Conservation (phyloP, 805 yeast species). For the Saturnispora besseyi region DNA sequence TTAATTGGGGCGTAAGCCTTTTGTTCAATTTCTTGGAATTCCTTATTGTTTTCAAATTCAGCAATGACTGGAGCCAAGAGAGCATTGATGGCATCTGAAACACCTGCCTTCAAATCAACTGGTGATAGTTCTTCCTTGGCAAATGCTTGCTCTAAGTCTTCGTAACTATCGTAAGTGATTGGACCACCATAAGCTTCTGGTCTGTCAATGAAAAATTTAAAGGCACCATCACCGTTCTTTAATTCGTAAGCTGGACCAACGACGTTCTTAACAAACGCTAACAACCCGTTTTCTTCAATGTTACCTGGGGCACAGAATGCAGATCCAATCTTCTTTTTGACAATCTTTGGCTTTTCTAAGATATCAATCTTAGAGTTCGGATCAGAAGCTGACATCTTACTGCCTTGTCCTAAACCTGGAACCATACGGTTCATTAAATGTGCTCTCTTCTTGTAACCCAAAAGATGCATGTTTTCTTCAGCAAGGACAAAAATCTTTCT, state of each 20-base stretch:
- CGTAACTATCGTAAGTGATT: conserved; percentile 59
- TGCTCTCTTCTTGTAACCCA: conserved; percentile 96
- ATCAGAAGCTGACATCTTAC: conserved; percentile 98
- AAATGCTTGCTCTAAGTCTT: conserved; percentile 62
- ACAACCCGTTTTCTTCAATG: conserved; percentile 82
- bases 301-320: conserved; percentile 96
- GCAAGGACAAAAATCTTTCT: conserved; percentile 95
- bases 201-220: conserved; percentile 69
- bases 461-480: conserved; percentile 77
- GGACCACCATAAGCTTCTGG: conserved; percentile 98
- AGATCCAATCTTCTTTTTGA: conserved; percentile 81
- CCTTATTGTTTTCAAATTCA: conserved; percentile 50
- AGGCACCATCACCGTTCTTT: conserved; percentile 47
- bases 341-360: conserved; percentile 78
- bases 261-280: conserved; percentile 79
- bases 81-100: conserved; percentile 71
- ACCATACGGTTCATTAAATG: conserved; percentile 99
- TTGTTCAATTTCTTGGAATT: conserved; percentile 63
- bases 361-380: conserved; percentile 96
- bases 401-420: conserved; percentile 95
- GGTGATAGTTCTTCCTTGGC: conserved; percentile 73
- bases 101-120: conserved; percentile 89
- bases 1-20: conserved; percentile 80
- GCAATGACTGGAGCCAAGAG: conserved; percentile 79
- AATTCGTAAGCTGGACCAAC: conserved; percentile 80